Percentiles rank a stretch among this genome's conserved stretches.
Evolutionary conservation across 768 basidiomycete genomes (phyloP).

Genomic region (Neoboletus subvelutipes): DNA sequence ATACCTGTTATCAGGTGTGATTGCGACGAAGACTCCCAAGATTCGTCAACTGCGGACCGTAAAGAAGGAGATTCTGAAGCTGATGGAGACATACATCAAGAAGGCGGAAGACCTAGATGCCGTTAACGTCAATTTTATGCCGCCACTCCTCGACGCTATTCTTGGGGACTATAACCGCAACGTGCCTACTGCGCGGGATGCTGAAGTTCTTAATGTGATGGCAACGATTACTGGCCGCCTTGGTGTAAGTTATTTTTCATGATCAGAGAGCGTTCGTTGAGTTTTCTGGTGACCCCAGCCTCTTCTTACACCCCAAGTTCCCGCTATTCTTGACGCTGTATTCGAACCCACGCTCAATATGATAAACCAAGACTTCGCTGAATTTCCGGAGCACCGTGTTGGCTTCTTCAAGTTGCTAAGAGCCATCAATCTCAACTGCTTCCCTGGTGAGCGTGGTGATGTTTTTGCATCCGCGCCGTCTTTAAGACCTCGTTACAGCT

Average conservation of each 20-base stretch:
- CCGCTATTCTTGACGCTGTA: slow-evolving; percentile 92
- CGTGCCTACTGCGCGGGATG: slow-evolving; percentile 89
- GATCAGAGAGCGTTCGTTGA: slow-evolving; percentile 4
- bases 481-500: slow-evolving; percentile 37
- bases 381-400: slow-evolving; percentile 95
- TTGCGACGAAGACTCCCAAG: slow-evolving; percentile 97
- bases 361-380: slow-evolving; percentile 99
- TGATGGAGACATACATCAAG: slow-evolving; percentile 97
- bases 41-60: slow-evolving; percentile 92
- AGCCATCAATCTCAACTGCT: slow-evolving; percentile 90
- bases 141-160: slow-evolving; percentile 92
- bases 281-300: slow-evolving; percentile 43
- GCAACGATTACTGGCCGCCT: slow-evolving; percentile 88
- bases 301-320: slow-evolving; percentile 89
- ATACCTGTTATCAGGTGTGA: slow-evolving; percentile 53
- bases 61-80: slow-evolving; percentile 96
- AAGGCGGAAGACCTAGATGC: slow-evolving; percentile 96
- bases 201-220: slow-evolving; percentile 97
- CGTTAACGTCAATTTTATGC: slow-evolving; percentile 90
- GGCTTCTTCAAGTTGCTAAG: slow-evolving; percentile 96
- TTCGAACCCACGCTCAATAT: slow-evolving; percentile 96
- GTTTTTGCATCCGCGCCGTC: neutral
- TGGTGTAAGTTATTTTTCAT: slow-evolving; percentile 57
- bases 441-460: slow-evolving; percentile 71
- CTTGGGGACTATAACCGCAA: slow-evolving; percentile 97